Conservation (phyloP, 345 rosid genomes). For the Salix suchowensis region DNA sequence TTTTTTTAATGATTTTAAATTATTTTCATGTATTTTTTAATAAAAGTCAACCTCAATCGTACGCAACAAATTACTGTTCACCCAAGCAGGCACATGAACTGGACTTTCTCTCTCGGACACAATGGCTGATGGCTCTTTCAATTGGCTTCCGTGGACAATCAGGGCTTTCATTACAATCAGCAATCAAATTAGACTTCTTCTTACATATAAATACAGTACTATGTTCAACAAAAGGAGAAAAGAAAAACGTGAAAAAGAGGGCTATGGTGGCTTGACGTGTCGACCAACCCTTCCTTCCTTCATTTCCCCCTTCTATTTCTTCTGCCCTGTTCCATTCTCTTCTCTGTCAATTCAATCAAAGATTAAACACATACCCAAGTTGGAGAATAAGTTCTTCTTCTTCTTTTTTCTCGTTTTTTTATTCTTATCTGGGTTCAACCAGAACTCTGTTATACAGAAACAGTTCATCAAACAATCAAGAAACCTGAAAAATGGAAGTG, state of each 20-base stretch:
- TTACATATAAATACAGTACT: constrained; percentile 5
- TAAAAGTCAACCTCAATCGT: no score
- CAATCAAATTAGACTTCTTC: neutral
- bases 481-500: constrained; percentile 40
- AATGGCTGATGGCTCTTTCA: neutral
- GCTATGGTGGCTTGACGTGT: constrained; percentile 19
- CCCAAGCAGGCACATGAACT: neutral
- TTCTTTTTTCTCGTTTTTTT: neutral
- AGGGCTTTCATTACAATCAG: neutral
- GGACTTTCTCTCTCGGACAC: neutral
- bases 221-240: constrained; percentile 4
- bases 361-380: constrained; percentile 7
- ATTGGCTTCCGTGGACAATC: constrained; percentile 9
- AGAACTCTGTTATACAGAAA: neutral
- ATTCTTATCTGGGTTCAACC: neutral
- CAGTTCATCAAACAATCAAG: neutral
- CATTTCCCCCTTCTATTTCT: neutral
- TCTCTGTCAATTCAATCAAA: constrained; percentile 1
- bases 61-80: neutral
- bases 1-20: no score
- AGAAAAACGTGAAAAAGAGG: neutral
- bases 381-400: neutral
- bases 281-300: constrained; percentile 7
- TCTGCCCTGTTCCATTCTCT: neutral
- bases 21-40: no score